phyloP scores from a whole-genome alignment of 345 rosid species.

The Rhodamnia argentea region DNA sequence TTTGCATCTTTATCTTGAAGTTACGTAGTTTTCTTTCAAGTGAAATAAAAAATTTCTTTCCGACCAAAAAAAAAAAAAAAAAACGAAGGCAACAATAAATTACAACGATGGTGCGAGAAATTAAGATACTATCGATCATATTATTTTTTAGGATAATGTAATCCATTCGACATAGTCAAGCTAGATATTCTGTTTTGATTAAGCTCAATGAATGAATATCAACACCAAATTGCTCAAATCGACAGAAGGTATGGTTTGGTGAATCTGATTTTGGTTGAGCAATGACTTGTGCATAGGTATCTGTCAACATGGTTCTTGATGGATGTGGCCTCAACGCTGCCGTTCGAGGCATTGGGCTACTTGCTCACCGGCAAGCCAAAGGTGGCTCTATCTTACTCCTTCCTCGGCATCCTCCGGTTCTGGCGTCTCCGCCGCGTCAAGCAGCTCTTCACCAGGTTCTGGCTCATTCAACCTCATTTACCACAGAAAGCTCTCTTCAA shows the following conservation, averaged over 20 bases:
- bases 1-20: too few relatives aligned
- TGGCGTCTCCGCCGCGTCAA: constrained; percentile 83
- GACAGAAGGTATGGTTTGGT: neutral
- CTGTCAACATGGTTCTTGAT: constrained; percentile 82
- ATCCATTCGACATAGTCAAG: neutral
- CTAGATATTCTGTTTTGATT: too few relatives aligned
- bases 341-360: constrained; percentile 57
- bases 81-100: too few relatives aligned
- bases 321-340: constrained; percentile 93
- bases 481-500: neutral
- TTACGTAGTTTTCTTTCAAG: too few relatives aligned
- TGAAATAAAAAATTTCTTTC: too few relatives aligned
- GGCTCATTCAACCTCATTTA: neutral
- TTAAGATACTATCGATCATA: neutral
- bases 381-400: constrained; percentile 34
- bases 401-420: constrained; percentile 66
- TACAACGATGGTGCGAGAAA: neutral
- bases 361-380: constrained; percentile 47
- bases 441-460: constrained; percentile 72
- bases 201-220: too few relatives aligned
- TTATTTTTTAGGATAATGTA: neutral
- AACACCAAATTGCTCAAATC: neutral
- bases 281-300: constrained; percentile 31
- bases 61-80: too few relatives aligned
- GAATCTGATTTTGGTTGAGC: neutral